Evolutionary conservation across 108 stramenopile genomes (phyloP).

Genomic region (Cyclostephanos tholiformis): DNA sequence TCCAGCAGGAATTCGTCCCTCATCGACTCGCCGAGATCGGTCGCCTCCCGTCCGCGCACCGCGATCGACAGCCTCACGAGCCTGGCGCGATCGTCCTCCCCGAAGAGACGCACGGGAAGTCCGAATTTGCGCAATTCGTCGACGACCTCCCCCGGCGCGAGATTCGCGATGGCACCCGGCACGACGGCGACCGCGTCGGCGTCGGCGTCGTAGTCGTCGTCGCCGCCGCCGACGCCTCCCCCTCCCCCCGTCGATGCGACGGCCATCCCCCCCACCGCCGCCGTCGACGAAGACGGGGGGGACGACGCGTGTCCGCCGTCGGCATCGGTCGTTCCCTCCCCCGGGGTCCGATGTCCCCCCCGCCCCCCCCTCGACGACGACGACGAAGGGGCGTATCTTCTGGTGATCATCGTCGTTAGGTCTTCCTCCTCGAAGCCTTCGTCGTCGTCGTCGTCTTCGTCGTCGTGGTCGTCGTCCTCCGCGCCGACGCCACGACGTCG

Average conservation of each 20-base stretch:
- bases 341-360: background rate
- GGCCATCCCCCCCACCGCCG: background rate
- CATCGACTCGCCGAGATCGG: constrained; percentile 56
- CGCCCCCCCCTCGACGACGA: background rate
- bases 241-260: background rate
- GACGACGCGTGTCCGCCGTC: background rate
- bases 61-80: constrained; percentile 56
- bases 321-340: background rate
- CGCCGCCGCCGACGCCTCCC: background rate
- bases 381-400: constrained; percentile 14
- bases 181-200: background rate
- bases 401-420: constrained; percentile 30
- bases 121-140: constrained; percentile 61
- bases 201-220: background rate
- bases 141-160: constrained; percentile 41
- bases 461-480: constrained; percentile 7
- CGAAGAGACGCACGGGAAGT: constrained; percentile 76
- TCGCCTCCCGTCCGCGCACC: constrained; percentile 53
- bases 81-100: constrained; percentile 56
- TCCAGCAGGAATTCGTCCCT: constrained; percentile 78
- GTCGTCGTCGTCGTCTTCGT: constrained; percentile 8
- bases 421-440: constrained; percentile 21
- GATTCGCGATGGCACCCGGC: constrained; percentile 7
- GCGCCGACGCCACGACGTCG: constrained; percentile 12
- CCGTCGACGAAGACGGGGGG: background rate